phyloP scores from a whole-genome alignment of 805 yeast genomes.

The Yarrowia divulgata region DNA sequence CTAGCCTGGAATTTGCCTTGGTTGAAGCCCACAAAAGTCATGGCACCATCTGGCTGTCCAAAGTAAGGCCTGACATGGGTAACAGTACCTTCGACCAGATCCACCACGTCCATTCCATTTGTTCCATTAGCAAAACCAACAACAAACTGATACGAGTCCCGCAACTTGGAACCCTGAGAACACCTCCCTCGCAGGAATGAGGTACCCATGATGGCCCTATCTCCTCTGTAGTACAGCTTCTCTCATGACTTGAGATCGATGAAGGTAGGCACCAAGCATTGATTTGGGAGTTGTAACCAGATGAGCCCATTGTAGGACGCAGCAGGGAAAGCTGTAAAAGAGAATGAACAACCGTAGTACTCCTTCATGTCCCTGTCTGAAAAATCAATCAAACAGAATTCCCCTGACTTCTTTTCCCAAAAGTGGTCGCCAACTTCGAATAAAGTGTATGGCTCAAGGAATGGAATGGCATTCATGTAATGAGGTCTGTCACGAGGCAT shows the following conservation, averaged over 20 bases:
- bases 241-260: not conserved
- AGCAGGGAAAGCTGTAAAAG: not conserved
- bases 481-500: not conserved
- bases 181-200: too few relatives aligned
- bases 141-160: not conserved
- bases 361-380: too few relatives aligned
- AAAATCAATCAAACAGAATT: not conserved
- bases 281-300: not conserved
- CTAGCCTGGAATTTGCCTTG: not conserved
- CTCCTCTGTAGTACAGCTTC: not conserved
- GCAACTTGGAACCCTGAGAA: not conserved
- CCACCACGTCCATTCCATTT: not conserved
- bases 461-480: not conserved
- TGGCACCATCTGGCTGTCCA: not conserved
- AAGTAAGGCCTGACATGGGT: not conserved
- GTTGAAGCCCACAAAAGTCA: slow-evolving; percentile 1
- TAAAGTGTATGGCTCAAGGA: not conserved
- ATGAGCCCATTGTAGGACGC: not conserved
- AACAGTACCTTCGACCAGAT: not conserved
- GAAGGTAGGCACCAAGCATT: not conserved
- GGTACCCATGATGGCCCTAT: not conserved
- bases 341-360: not conserved
- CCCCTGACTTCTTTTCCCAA: not conserved
- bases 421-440: not conserved
- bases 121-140: not conserved